A percentile compares a stretch with the other conserved stretches of the same genome.
These are phyloP conservation scores for Microascus cirrosus DNA, from an alignment of 2,329 filamentous ascomycete species.

Conservation along the genomic window DNA sequence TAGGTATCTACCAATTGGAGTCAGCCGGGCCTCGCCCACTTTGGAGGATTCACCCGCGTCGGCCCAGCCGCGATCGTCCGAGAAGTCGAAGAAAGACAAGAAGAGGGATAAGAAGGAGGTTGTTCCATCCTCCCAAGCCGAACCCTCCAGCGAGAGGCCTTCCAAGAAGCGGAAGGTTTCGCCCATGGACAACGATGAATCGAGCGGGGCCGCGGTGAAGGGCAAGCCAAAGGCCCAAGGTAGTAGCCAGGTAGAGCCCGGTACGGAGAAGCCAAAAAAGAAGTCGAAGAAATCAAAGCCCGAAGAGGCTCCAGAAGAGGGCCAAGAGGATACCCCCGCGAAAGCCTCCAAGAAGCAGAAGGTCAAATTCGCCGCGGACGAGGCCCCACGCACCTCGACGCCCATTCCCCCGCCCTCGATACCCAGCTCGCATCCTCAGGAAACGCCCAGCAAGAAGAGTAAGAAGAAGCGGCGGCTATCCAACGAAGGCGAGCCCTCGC, in stretches of 20 bases:
- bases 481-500: not conserved
- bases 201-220: not conserved
- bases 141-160: not conserved
- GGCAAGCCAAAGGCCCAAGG: not conserved
- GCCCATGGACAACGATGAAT: not conserved
- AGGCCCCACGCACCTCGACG: not conserved
- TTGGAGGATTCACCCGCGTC: not conserved
- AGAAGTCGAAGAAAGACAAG: constrained; percentile 5
- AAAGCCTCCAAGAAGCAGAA: not conserved
- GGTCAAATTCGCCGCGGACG: not conserved
- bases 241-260: not conserved
- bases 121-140: not conserved
- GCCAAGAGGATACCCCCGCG: no score
- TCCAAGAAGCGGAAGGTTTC: not conserved
- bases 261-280: not conserved
- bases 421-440: not conserved
- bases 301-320: not conserved
- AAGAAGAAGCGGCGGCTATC: not conserved
- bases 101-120: constrained; percentile 1
- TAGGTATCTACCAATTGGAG: constrained; percentile 57
- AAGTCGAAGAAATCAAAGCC: not conserved
- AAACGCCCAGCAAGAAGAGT: not conserved
- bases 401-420: not conserved
- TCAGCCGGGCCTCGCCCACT: constrained; percentile 12
- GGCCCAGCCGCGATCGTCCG: not conserved